A percentile compares a stretch with the other conserved stretches of the same genome.
Conservation (phyloP, 1,284 basidiomycete species). For the Schizophyllum commune region DNA sequence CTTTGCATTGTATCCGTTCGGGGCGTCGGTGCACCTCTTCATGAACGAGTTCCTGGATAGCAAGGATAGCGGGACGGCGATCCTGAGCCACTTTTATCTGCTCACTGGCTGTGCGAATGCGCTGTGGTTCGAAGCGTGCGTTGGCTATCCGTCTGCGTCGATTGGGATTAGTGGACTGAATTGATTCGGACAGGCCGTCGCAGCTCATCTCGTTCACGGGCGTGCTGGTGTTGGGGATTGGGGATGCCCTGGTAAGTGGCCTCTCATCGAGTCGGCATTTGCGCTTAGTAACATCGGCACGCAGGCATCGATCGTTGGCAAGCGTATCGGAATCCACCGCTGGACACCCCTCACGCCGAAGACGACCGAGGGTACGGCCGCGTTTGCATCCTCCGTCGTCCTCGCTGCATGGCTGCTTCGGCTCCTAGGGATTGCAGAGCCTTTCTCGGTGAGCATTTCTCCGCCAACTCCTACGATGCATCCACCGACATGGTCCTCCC, state of each 20-base stretch:
- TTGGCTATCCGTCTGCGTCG: conserved; percentile 14
- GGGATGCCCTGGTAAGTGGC: conserved; percentile 63
- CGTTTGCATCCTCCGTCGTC: conserved; percentile 74
- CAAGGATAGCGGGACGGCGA: conserved; percentile 94
- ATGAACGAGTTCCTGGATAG: conserved; percentile 96
- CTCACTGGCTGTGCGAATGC: conserved; percentile 91
- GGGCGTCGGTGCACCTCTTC: conserved; percentile 91
- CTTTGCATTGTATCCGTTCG: conserved; percentile 96
- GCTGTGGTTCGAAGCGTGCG: conserved; percentile 92
- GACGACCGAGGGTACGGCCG: conserved; percentile 86
- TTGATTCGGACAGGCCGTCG: conserved; percentile 42
- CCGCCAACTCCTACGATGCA: conserved; percentile 4
- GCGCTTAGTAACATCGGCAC: conserved; percentile 27
- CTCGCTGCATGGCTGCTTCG: conserved; percentile 65
- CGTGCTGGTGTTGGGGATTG: conserved; percentile 84
- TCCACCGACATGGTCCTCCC: conserved; percentile 2
- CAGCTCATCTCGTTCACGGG: conserved; percentile 82
- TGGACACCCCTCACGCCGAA: conserved; percentile 85
- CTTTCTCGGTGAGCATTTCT: conserved; percentile 60
- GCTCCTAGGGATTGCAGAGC: conserved; percentile 57
- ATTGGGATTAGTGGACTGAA: conserved; percentile 6
- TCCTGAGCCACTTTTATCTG: conserved; percentile 95
- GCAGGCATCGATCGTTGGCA: conserved; percentile 82
- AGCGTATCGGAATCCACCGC: conserved; percentile 67
- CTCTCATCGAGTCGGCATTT: conserved; percentile 28